Evolutionary conservation across 257 asterid genomes (phyloP), one percentile per base, ranked within the genome.

Genomic region (Catharanthus roseus): DNA sequence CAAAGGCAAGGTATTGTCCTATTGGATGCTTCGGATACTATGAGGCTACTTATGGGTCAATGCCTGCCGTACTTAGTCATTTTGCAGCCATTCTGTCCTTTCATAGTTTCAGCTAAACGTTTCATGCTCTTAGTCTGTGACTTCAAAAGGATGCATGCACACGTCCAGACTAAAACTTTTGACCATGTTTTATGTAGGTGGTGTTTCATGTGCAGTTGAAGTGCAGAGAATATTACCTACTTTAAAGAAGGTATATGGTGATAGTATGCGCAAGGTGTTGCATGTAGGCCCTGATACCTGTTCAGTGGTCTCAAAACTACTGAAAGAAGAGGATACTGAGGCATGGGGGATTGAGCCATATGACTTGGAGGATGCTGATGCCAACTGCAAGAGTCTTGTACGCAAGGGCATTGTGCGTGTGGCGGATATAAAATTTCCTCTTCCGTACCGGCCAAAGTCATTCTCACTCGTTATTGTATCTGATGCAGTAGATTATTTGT

Each of bases 321-420:
- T 83, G 55, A 88, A 90, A 82, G 95, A 92, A 87, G 96, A 85
- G 71, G 96, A 88, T 65, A 87, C 91, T 21, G 96, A 88, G 82
- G 98, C 91, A 42, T 90, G 98, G 96, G 98, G 98, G 16, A 62
- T 92, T 56, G 98, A 92, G 71, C 96, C 98, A 29, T 90, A 88
- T 62, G 98, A 90, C 67, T 73, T 88, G 56, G 96, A 90, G 54
- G 96, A 92, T 70, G 75, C 85, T 29, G 96, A 90, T 83, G 83
- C 80, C 74, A 82, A 70, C 83, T 92, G 98, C 90, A 87, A 64
- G 86, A 78, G 77, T 72, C 96, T 90, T 75, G 89, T 86, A 75
- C 95, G 79, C 73, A 90, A 86, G 78, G 96, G 96, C 73, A 36
- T 86, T 66, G 95, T 88, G 65, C 96, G 98, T 47, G 91, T 83